These are phyloP conservation scores for Kwoniella dejecticola DNA, from an alignment of 768 basidiomycete species.

Conservation along the genomic window DNA sequence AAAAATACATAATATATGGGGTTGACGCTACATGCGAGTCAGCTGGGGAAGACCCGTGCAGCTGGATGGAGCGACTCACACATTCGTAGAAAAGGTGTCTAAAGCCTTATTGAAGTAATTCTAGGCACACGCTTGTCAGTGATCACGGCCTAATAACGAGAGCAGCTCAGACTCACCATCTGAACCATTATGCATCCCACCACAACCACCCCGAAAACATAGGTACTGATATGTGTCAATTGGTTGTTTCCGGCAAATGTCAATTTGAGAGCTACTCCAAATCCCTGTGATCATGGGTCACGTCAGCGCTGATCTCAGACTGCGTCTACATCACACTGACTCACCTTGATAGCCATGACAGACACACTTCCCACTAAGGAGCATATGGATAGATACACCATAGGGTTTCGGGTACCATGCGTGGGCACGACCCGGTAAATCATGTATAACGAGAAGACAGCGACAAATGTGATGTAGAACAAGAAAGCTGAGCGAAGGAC, in stretches of 20 bases:
- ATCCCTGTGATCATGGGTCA: constrained; percentile 61
- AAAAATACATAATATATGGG: constrained; percentile 98
- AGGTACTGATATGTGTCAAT: constrained; percentile 92
- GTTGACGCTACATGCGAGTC: constrained; percentile 69
- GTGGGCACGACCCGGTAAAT: constrained; percentile 81
- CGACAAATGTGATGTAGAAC: constrained; percentile 81
- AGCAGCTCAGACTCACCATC: constrained; percentile 55
- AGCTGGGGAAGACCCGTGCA: background rate
- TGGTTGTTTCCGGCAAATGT: constrained; percentile 93
- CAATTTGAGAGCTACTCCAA: constrained; percentile 94
- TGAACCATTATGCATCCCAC: constrained; percentile 69
- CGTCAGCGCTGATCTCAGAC: constrained; percentile 4
- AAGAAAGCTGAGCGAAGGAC: constrained; percentile 69
- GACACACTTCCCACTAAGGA: constrained; percentile 92
- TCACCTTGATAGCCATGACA: constrained; percentile 92
- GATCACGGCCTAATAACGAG: background rate
- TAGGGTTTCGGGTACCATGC: constrained; percentile 81
- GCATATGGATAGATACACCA: constrained; percentile 95
- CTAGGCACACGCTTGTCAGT: constrained; percentile 14
- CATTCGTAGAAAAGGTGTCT: constrained; percentile 94
- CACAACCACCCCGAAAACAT: constrained; percentile 84
- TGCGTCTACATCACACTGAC: background rate
- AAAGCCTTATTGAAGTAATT: constrained; percentile 92
- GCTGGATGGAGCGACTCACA: constrained; percentile 63
- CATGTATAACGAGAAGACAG: constrained; percentile 79